Evolutionary conservation across 768 basidiomycete genomes (phyloP).

Genomic region (Mycena capillaripes): DNA sequence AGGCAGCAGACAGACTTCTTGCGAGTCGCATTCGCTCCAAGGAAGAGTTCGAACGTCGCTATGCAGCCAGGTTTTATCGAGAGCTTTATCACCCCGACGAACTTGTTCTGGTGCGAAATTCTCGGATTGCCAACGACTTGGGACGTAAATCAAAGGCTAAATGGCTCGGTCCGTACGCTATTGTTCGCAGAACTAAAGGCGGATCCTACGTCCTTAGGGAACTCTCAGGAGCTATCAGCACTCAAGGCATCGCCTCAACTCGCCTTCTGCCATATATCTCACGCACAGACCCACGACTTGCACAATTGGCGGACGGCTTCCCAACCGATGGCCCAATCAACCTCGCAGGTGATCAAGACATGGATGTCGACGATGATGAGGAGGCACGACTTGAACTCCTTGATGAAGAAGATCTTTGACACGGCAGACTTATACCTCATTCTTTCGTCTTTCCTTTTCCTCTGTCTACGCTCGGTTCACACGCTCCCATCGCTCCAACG

Average conservation of each 20-base stretch:
- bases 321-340: neutral
- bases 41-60: neutral
- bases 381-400: neutral
- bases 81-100: neutral
- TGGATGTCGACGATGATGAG: neutral
- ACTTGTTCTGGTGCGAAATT: neutral
- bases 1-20: neutral
- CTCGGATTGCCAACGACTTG: neutral
- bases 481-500: neutral
- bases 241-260: slow-evolving; percentile 1
- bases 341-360: neutral
- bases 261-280: slow-evolving; percentile 2
- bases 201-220: slow-evolving; percentile 17
- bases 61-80: neutral
- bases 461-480: neutral
- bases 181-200: slow-evolving; percentile 4
- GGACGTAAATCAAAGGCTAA: neutral
- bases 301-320: neutral
- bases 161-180: slow-evolving; percentile 17
- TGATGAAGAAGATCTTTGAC: neutral
- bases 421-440: neutral
- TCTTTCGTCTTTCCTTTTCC: neutral
- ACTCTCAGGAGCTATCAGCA: neutral
- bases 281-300: neutral
- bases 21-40: neutral